Base-by-base conservation (phyloP, 371 early-diverging fungal species). In the Sanchytrium tribonematis region DNA sequence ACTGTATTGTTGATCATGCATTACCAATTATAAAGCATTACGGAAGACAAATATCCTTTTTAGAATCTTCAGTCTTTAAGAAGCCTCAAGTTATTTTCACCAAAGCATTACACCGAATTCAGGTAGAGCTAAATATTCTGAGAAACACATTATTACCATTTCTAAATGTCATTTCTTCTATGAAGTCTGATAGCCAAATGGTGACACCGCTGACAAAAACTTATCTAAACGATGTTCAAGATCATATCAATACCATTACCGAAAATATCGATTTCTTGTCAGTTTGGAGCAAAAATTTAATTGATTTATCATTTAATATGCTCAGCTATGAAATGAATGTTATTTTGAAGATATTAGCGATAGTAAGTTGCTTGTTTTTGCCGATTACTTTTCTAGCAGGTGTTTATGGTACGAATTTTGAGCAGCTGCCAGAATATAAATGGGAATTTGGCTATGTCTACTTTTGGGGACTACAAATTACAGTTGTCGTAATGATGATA, bases 321-420 rank as follows among this genome's bases (percentile, higher is more conserved):
- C 48, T 48, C 22, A 48, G 48, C 48, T 48, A 48, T 22, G 48
- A 48, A 22, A 48, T 48, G 48, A 48, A 48, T 48, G 48, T 48
- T 12, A 48, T 48, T 48, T 22, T 48, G 48, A 48, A 48, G 48
- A 48, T 48, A 32, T 66, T 71, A 28, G 66, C 71, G 29, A 31
- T 71, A 28, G 70, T 32, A 30, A 66, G 66, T 1, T 27, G 69
- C 0, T 31, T 71, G 48, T 71, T 71, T 66, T 17, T 71, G 1
- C 71, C 71, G 16, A 66, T 71, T 31, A 71, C 71, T 1, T 71
- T 71, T 30, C 30, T 71, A 27, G 71, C 71, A 17, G 71, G 71
- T 17, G 28, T 30, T 17, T 71, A 31, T 66, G 79, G 80, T n/a
- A 80, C 75, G 31, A 80, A 80, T 72, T 80, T 80, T 67, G 22